Evolutionary conservation across 2,329 filamentous ascomycete species (phyloP).

Genomic region (Periconia digitata): DNA sequence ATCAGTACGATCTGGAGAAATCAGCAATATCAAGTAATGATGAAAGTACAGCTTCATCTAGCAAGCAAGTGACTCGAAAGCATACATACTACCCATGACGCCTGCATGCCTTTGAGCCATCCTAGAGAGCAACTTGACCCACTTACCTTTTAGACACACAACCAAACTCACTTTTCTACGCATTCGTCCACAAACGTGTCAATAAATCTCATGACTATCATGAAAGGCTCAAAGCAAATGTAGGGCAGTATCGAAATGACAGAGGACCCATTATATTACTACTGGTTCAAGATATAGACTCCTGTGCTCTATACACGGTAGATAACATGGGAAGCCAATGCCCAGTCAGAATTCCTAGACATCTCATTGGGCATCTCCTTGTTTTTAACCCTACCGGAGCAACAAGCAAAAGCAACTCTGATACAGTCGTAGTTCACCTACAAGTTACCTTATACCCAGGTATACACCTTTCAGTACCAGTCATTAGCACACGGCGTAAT

Average conservation of each 20-base stretch:
- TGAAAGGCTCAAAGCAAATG: neutral
- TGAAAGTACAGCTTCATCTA: neutral
- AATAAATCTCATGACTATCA: constrained; percentile 6
- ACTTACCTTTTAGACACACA: constrained; percentile 24
- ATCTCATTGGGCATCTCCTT: neutral
- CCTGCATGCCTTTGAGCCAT: constrained; percentile 29
- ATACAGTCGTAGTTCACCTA: too few relatives aligned
- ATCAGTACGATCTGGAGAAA: constrained; percentile 15
- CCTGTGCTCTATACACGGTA: too few relatives aligned
- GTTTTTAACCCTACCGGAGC: too few relatives aligned
- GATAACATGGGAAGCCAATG: neutral
- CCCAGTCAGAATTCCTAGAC: neutral
- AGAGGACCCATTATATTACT: constrained; percentile 11
- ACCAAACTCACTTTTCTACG: constrained; percentile 10
- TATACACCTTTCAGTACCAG: neutral
- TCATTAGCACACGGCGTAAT: neutral
- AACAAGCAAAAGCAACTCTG: too few relatives aligned
- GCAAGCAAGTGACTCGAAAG: constrained; percentile 6
- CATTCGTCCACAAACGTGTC: constrained; percentile 12
- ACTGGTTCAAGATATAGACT: neutral
- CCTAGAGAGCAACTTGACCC: constrained; percentile 36
- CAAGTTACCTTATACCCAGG: neutral
- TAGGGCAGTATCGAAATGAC: constrained; percentile 14
- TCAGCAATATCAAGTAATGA: neutral
- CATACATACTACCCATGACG: constrained; percentile 13